phyloP scores from a whole-genome alignment of 73 alveolate species.

The Strombidium stylifer region DNA sequence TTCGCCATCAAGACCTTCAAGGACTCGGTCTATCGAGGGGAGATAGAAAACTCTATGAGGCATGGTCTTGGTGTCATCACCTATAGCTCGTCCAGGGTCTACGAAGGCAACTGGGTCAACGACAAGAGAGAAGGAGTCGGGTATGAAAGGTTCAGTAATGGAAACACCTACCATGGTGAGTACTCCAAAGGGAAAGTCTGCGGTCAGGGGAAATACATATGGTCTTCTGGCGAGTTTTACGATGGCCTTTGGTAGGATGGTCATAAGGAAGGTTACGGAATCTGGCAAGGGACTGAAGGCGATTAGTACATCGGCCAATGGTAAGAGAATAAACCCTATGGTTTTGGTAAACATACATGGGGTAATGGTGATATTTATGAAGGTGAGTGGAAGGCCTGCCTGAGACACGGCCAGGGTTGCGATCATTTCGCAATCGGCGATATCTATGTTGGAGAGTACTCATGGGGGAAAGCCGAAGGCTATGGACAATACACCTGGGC shows the following conservation, averaged over 20 bases:
- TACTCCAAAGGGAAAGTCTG: constrained; percentile 68
- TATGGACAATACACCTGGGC: constrained; percentile 49
- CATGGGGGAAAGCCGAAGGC: constrained; percentile 28
- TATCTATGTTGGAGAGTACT: constrained; percentile 46
- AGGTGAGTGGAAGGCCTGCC: constrained; percentile 45
- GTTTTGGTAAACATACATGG: constrained; percentile 28
- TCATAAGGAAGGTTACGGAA: constrained; percentile 26
- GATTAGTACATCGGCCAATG: constrained; percentile 42
- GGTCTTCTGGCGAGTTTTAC: constrained; percentile 50
- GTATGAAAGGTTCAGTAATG: constrained; percentile 40
- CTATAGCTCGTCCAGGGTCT: constrained; percentile 15
- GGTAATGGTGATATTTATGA: constrained; percentile 30
- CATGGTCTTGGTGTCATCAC: constrained; percentile 38
- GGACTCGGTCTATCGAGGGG: constrained; percentile 39
- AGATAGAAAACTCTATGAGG: constrained; percentile 2
- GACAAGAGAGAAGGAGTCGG: constrained; percentile 70
- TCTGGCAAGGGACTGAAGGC: constrained; percentile 24
- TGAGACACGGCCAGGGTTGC: constrained; percentile 34
- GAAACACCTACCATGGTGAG: constrained; percentile 68
- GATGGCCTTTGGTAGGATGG: constrained; percentile 60
- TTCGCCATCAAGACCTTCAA: too few species aligned
- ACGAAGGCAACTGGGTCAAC: constrained; percentile 47
- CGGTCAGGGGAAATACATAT: constrained; percentile 61
- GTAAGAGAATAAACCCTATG: constrained; percentile 31
- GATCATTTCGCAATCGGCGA: constrained; percentile 57